Evolutionary conservation across 345 rosid genomes (phyloP), one percentile per base, ranked within the genome.

Genomic region (Alliaria petiolata): DNA sequence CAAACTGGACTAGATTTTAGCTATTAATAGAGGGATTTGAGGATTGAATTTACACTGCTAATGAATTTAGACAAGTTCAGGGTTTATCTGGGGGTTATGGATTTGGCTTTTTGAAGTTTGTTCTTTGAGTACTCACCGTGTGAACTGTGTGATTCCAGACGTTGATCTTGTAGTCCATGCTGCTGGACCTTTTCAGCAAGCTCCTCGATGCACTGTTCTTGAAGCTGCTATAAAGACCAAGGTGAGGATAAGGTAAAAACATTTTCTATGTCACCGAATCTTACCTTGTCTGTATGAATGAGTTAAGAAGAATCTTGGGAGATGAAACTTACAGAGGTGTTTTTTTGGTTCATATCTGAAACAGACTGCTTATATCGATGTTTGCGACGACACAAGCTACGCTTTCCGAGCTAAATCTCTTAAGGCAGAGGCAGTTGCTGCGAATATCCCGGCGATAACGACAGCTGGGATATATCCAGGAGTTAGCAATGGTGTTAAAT

Each of bases 111-210:
- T n/a, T n/a, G n/a, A 57, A 54, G 28, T 43, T 35, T 46, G 0
- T 30, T 30, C 8, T 30, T n/a, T 40, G 65, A 38, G 25, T 49
- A 30, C 14, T 22, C 1, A 53, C 31, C 3, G 17, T 64, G 15
- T 59, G 38, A 46, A n/a, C 62, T n/a, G 59, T 67, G 54, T 33
- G 55, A 38, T 79, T 65, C 63, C 93, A 91, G 99, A 84, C 55
- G 97, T 83, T 67, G 96, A 91, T 83, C 90, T 95, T 62, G 99
- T 95, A 20, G 87, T 95, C 65, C 99, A 95, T 79, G 81, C 97
- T 11, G 99, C 97, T 19, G 97, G 96, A 60, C 99, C 96, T 42
- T 95, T 95, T 74, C 99, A 95, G 71, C 97, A 91, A 86, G 78
- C 89, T 26, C 76, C 71, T 70, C 81, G 69, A 31, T 95, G 99